Evolutionary conservation across 208 protist species (phyloP).

Genomic region (Acanthamoeba triangularis): DNA sequence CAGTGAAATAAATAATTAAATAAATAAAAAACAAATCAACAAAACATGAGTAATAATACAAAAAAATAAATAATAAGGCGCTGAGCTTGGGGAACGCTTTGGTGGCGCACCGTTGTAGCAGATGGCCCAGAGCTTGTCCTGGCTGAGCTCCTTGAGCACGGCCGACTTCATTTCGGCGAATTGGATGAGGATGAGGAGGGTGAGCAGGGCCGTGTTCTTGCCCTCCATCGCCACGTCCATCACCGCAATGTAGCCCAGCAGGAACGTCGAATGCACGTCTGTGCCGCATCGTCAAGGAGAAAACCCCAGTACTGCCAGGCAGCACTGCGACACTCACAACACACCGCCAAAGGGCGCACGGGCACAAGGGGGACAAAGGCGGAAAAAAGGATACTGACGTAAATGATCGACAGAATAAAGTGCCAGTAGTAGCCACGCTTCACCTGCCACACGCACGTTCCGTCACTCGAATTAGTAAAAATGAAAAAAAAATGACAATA

Average conservation of each 20-base stretch:
- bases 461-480: too few species aligned
- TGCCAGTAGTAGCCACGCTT: constrained; percentile 50
- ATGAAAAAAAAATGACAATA: too few species aligned
- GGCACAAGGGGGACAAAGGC: background rate
- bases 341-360: background rate
- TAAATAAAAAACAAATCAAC: too few species aligned
- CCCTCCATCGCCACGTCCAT: constrained; percentile 49
- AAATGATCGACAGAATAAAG: constrained; percentile 40
- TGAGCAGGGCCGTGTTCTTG: constrained; percentile 31
- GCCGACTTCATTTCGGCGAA: constrained; percentile 63
- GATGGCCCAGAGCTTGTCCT: constrained; percentile 45
- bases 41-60: too few species aligned
- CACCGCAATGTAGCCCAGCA: background rate
- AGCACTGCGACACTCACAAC: background rate
- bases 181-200: constrained; percentile 44
- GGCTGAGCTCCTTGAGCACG: constrained; percentile 26
- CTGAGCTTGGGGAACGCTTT: background rate
- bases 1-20: too few species aligned
- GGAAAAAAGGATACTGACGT: constrained; percentile 57
- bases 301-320: too few species aligned
- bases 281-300: background rate
- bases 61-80: too few species aligned
- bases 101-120: background rate
- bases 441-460: background rate
- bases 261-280: background rate